Evolutionary conservation across 2,329 filamentous ascomycete genomes (phyloP), one percentile per base, ranked within the genome.

Genomic region (Colletotrichum costaricense): DNA sequence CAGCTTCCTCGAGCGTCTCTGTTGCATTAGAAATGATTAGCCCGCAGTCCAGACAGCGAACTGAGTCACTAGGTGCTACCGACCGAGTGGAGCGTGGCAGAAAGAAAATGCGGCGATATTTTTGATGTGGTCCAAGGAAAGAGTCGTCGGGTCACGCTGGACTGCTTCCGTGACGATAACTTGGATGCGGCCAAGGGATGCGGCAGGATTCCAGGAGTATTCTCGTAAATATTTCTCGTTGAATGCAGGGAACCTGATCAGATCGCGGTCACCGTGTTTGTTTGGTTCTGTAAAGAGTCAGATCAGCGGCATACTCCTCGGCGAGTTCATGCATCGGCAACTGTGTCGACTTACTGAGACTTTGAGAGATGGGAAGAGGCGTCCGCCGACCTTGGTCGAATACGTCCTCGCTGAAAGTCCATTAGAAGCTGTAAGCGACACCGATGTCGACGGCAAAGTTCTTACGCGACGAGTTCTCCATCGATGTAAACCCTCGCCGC

Each of bases 61-160:
- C 3, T 5, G 2, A 42, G 57, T 63, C 22, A 74, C 49, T 8
- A 64, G 28, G 52, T 22, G 0, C 19, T 33, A 82, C 87, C 76
- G 84, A 96, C 94, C 88, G 67, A 93, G 83, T 1, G 95, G 94
- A 42, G 93, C 95, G 84, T 97, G 94, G 78, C 97, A 94, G 78
- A 97, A 97, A 1, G 94, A 92, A 81, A 97, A 97, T 16, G 89
- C 89, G 28, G 95, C 89, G 57, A 95, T 82, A 77, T 95, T 94
- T 78, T 92, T 93, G 74, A 93, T 85, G 54, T 91, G 86, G 77
- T 94, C 91, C 75, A 93, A 90, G 0, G 90, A 88, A 55, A 84
- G 82, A 2, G 84, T 83, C 1, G 83, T 69, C 2, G 84, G 89
- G 72, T 88, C 86, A 49, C 90, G 85, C 11, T 88, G 85, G 71